phyloP scores from a whole-genome alignment of 495 filamentous ascomycete species.

The Xylaria flabelliformis region DNA sequence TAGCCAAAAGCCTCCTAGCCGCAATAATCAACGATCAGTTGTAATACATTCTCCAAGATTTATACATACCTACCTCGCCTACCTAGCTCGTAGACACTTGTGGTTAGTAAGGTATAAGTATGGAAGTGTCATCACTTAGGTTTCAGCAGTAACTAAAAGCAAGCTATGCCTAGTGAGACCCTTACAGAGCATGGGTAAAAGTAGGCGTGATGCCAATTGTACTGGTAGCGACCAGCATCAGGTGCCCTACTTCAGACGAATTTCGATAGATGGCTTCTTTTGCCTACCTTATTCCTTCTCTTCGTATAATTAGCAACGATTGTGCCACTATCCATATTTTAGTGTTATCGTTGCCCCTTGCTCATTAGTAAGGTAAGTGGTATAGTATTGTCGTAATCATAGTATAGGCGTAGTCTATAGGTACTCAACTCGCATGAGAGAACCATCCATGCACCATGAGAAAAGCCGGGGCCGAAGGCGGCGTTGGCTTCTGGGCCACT shows the following conservation, averaged over 20 bases:
- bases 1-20: neutral
- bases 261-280: neutral
- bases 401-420: neutral
- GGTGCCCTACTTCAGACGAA: neutral
- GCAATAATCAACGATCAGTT: constrained; percentile 1
- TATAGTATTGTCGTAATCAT: constrained; percentile 7
- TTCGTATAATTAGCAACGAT: neutral
- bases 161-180: neutral
- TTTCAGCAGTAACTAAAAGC: neutral
- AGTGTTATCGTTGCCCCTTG: neutral
- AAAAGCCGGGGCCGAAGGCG: neutral
- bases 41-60: neutral
- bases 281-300: neutral
- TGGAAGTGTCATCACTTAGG: neutral
- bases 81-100: too few relatives aligned
- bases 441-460: neutral
- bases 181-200: neutral
- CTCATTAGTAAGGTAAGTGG: neutral
- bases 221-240: neutral
- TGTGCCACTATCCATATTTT: neutral
- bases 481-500: constrained; percentile 12
- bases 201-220: neutral
- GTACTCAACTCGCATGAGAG: neutral
- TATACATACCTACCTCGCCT: neutral
- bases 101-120: too few relatives aligned